Evolutionary conservation across 768 basidiomycete genomes (phyloP).

Genomic region (Phylloporus arenicola): DNA sequence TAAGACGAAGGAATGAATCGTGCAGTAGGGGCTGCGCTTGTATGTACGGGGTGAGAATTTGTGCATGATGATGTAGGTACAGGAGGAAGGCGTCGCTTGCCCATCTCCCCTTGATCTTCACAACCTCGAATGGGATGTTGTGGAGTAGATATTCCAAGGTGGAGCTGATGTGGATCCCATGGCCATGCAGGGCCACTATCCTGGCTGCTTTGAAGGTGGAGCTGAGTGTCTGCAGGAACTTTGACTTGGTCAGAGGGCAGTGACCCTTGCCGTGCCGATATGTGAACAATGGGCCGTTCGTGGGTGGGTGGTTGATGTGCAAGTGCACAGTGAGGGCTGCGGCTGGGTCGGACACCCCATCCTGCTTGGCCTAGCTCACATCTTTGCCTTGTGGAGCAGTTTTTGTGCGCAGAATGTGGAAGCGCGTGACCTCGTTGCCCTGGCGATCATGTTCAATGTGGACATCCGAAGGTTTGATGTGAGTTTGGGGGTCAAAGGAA

Average conservation of each 20-base stretch:
- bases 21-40: too few relatives aligned
- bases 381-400: slow-evolving; percentile 11
- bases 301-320: slow-evolving; percentile 25
- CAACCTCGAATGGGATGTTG: too few relatives aligned
- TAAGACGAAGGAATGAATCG: too few relatives aligned
- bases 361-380: slow-evolving; percentile 8
- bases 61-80: too few relatives aligned
- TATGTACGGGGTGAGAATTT: too few relatives aligned
- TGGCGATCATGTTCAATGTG: background rate
- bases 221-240: too few relatives aligned
- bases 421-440: slow-evolving; percentile 26
- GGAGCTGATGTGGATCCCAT: too few relatives aligned
- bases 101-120: too few relatives aligned
- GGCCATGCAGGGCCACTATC: too few relatives aligned
- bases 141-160: too few relatives aligned
- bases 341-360: slow-evolving; percentile 5
- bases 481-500: background rate
- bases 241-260: slow-evolving; percentile 25
- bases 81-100: too few relatives aligned
- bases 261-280: slow-evolving; percentile 12
- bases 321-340: slow-evolving; percentile 10
- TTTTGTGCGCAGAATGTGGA: slow-evolving; percentile 7
- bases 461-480: background rate
- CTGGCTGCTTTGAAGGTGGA: too few relatives aligned
- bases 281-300: slow-evolving; percentile 25